phyloP scores from a whole-genome alignment of 2,329 filamentous ascomycete species.

The Paraconiothyrium brasiliense region DNA sequence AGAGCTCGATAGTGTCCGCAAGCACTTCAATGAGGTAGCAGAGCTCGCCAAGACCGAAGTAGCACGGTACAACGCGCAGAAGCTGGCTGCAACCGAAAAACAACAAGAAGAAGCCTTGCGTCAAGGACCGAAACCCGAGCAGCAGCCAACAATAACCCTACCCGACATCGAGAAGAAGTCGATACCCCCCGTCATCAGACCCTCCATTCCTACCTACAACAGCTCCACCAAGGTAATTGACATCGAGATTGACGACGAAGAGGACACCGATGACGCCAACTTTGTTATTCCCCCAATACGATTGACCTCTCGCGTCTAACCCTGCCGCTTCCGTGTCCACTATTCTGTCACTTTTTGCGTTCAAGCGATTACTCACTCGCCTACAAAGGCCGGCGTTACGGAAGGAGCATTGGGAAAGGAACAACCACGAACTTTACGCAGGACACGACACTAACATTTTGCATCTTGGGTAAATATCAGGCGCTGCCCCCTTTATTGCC shows the following conservation, averaged over 20 bases:
- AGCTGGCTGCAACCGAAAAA: conserved; percentile 19
- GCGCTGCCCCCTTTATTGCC: conserved; percentile 8
- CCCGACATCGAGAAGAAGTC: conserved; percentile 22
- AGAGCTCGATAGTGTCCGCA: conserved; percentile 76
- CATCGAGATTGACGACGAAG: conserved; percentile 50
- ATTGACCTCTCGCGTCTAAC: conserved; percentile 43
- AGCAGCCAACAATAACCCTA: conserved; percentile 27
- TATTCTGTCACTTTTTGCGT: conserved; percentile 32
- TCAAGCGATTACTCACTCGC: conserved; percentile 30
- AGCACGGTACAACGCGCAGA: conserved; percentile 33
- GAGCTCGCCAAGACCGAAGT: conserved; percentile 62
- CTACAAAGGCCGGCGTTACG: conserved; percentile 17
- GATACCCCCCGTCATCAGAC: conserved; percentile 26
- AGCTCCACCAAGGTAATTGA: conserved; percentile 37
- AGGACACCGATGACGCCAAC: conserved; percentile 42
- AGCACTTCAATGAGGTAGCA: conserved; percentile 70
- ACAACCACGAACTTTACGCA: conserved; percentile 26
- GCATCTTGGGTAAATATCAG: conserved; percentile 13
- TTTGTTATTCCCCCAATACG: conserved; percentile 50
- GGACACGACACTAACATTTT: conserved; percentile 20
- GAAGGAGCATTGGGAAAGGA: conserved; percentile 19
- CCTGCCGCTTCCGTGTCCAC: conserved; percentile 11
- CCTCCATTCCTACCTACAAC: conserved; percentile 9
- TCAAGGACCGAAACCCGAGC: conserved; percentile 27
- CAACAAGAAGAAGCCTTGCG: conserved; percentile 22